A percentile compares a stretch with the other conserved stretches of the same genome.
Conservation (phyloP, 345 rosid genomes). For the Gossypium raimondii region DNA sequence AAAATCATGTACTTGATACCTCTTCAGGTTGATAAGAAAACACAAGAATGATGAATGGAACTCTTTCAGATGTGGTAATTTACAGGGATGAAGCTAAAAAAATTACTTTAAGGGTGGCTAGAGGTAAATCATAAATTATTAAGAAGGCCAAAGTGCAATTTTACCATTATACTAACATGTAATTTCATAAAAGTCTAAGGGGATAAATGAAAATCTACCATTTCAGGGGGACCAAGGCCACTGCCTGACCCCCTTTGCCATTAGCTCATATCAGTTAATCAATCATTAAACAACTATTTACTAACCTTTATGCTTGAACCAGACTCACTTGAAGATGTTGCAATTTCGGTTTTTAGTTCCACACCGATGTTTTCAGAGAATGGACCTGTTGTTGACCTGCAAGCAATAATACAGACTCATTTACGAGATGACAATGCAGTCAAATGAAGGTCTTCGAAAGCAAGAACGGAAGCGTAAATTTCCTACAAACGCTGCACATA, state of each 20-base stretch:
- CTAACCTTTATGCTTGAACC: conserved; percentile 49
- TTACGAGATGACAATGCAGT: background rate
- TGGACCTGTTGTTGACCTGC: conserved; percentile 52
- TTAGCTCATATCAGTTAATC: background rate
- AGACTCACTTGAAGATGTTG: conserved; percentile 38
- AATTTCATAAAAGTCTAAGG: too few species aligned
- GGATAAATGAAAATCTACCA: too few species aligned
- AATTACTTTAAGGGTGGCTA: too few species aligned
- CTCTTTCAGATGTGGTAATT: background rate
- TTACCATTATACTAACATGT: too few species aligned
- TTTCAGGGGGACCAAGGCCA: too few species aligned
- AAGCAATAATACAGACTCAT: background rate
- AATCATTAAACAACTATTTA: background rate
- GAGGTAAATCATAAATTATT: too few species aligned
- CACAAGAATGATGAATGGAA: background rate
- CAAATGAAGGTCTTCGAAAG: background rate
- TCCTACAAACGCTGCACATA: background rate
- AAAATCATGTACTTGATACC: too few species aligned
- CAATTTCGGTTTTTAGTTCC: conserved; percentile 32
- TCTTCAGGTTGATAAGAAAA: too few species aligned
- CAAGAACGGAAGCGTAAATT: too few species aligned
- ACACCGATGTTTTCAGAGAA: conserved; percentile 51
- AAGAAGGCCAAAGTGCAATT: too few species aligned
- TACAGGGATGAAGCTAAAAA: background rate
- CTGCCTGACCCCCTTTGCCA: too few species aligned